Base-by-base conservation (phyloP, 148 eudicot species). In the Suaeda aralocaspica region DNA sequence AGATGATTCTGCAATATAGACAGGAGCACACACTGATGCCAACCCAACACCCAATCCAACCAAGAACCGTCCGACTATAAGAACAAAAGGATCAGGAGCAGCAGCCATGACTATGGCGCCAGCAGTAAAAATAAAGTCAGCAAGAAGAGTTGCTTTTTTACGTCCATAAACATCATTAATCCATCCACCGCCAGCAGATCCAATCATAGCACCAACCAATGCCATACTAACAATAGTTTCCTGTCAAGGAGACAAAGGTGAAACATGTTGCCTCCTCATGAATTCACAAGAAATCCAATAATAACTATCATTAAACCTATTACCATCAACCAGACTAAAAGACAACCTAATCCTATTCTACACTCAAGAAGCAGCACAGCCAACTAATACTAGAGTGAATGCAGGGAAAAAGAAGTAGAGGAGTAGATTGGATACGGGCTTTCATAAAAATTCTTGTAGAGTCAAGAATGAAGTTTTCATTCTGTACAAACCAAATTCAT, bases 151-250 rank as follows among this genome's bases (percentile, higher is more conserved):
- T 39, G 97, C 96, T 76, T 79, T 92, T 69, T 84, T 92, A 16
- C 97, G 90, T 59, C 97, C 97, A 72, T 71, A 84, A 49, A 28
- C 64, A 74, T 92, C 97, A 74, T 92, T 92, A 42, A 92, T 45
- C 97, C 92, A 89, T 30, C 97, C 96, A 39, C 97, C 96, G n/a
- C 80, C 69, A 62, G 86, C 82, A 77, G 97, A 90, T 82, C 97
- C 97, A 72, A 92, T 65, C n/a, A 89, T 36, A 33, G 97, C 97
- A 70, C 96, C 97, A 72, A 87, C 91, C 87, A 87, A 83, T 63
- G 96, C 92, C 96, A 92, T 92, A 83, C 96, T 89, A 9, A 92
- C 97, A 72, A 92, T 92, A 46, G 96, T 89, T 77, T 92, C 96
- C 97, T 92, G 81, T 21, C 44, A 75, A 53, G 46, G 46, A 7